Base-by-base conservation (phyloP, 2,329 filamentous ascomycete genomes). In the Penicillium sp. region DNA sequence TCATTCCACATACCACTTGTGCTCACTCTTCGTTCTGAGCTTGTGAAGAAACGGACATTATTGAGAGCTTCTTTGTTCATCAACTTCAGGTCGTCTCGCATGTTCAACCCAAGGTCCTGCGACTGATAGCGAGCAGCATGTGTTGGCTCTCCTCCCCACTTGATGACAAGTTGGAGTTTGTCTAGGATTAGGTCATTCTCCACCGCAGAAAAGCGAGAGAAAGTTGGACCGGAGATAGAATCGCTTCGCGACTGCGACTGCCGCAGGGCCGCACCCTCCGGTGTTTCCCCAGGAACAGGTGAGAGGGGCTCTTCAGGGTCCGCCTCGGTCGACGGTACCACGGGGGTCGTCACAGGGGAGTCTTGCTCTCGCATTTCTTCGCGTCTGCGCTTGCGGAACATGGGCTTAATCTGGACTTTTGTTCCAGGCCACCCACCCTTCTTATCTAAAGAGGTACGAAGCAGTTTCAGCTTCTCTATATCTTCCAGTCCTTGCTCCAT, bases 391-490 rank as follows among this genome's bases (percentile, higher is more conserved):
- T 93, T 96, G 45, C 92, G 86, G 73, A 99, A 99, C 91, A 99
- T 96, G 8, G 94, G 94, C 73, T 99, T 99, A 70, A 99, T 97
- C 73, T 99, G 94, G 2, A 99, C 91, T 71, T 99, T 99, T 1
- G 94, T 99, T 0, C 94, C 94, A 3, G 91, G 87, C 89, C 93
- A 97, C 17, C 86, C 86, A 1, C 92, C 91, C 72, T 99, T 99
- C 75, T 94, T 95, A 34, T 90, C 86, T 6, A 99, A 77, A 5
- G 95, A 93, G 56, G 93, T 93, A 52, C 89, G 87, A 43, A 99
- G 80, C 34, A 90, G 80, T 58, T 85, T 87, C n/a, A 99, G 84
- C 74, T 99, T 99, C 44, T 84, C 85, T 42, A 81, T 81, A 65
- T 99, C 95, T 70, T 99, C 94, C 17, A 91, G 78, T 1, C 88